phyloP scores from a whole-genome alignment of 2,329 filamentous ascomycete genomes.

The Penicillium sp. region DNA sequence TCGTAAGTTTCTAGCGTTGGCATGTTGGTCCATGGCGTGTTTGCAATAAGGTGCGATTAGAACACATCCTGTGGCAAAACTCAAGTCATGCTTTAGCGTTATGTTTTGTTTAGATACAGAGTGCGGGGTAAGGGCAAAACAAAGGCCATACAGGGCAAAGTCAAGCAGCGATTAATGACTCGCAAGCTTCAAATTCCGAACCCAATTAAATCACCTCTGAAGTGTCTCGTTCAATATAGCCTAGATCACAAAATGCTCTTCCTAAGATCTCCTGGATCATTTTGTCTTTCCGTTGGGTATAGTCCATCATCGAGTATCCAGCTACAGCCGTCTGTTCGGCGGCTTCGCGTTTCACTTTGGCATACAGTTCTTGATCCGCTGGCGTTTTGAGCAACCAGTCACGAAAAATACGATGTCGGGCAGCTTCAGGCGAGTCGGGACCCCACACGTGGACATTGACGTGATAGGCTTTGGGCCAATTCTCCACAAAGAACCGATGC shows the following conservation, averaged over 20 bases:
- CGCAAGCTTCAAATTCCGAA: too few species aligned
- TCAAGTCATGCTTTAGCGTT: too few species aligned
- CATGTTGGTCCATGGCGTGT: too few species aligned
- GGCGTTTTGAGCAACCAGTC: slow-evolving; percentile 45
- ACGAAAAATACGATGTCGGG: slow-evolving; percentile 47
- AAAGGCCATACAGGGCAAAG: too few species aligned
- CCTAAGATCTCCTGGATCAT: slow-evolving; percentile 42
- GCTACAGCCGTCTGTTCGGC: slow-evolving; percentile 28
- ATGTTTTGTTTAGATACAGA: too few species aligned
- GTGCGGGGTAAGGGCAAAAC: too few species aligned
- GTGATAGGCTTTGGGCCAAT: slow-evolving; percentile 32
- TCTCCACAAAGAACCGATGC: slow-evolving; percentile 49
- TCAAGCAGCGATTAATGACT: too few species aligned
- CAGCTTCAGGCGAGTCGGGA: slow-evolving; percentile 43
- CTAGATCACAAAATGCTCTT: slow-evolving; percentile 29
- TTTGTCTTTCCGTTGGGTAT: slow-evolving; percentile 45
- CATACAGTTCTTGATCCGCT: slow-evolving; percentile 45
- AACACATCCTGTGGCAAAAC: too few species aligned
- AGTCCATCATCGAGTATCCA: slow-evolving; percentile 39
- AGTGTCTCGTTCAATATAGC: neutral
- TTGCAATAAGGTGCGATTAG: too few species aligned
- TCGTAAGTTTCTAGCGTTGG: too few species aligned
- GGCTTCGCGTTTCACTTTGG: slow-evolving; percentile 39
- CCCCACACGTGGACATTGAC: slow-evolving; percentile 53
- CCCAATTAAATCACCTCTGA: too few species aligned